Evolutionary conservation across 306 rosid genomes (phyloP).

Genomic region (Rubus parviflorus): DNA sequence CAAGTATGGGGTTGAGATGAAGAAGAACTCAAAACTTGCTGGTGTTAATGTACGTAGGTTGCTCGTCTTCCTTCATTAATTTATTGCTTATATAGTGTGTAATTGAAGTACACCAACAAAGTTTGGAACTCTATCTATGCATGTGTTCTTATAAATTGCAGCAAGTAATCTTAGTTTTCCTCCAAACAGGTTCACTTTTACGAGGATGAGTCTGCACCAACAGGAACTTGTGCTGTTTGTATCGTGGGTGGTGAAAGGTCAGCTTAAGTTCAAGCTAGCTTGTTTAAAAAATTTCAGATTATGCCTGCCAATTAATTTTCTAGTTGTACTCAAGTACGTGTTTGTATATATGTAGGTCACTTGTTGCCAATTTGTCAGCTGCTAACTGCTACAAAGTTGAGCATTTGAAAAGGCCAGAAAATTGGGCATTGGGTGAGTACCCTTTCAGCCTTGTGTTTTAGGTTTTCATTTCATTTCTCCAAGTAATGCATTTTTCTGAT

Average conservation of each 20-base stretch:
- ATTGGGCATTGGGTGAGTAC: slow-evolving; percentile 95
- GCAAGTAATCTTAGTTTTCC: background rate
- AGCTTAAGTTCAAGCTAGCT: slow-evolving; percentile 8
- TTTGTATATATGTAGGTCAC: slow-evolving; percentile 52
- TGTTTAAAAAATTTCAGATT: background rate
- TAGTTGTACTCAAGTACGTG: background rate
- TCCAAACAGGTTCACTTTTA: slow-evolving; percentile 70
- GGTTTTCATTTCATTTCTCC: slow-evolving; percentile 9
- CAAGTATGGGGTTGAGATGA: slow-evolving; percentile 88
- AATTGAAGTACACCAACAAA: background rate
- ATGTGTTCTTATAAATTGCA: background rate
- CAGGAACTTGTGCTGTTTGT: slow-evolving; percentile 24
- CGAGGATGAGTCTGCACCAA: slow-evolving; percentile 54
- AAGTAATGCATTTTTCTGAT: background rate
- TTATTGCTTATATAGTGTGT: background rate
- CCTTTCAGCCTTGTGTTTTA: background rate
- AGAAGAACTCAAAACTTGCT: slow-evolving; percentile 55
- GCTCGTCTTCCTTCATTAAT: slow-evolving; percentile 11
- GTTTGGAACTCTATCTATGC: background rate
- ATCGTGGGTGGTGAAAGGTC: slow-evolving; percentile 61
- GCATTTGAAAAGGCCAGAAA: slow-evolving; percentile 78
- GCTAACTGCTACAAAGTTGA: slow-evolving; percentile 91
- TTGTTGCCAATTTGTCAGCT: slow-evolving; percentile 89
- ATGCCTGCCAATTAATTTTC: background rate
- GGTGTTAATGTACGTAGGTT: slow-evolving; percentile 67